Conservation (phyloP, 1,284 basidiomycete genomes). For the Heterobasidion occidentale region DNA sequence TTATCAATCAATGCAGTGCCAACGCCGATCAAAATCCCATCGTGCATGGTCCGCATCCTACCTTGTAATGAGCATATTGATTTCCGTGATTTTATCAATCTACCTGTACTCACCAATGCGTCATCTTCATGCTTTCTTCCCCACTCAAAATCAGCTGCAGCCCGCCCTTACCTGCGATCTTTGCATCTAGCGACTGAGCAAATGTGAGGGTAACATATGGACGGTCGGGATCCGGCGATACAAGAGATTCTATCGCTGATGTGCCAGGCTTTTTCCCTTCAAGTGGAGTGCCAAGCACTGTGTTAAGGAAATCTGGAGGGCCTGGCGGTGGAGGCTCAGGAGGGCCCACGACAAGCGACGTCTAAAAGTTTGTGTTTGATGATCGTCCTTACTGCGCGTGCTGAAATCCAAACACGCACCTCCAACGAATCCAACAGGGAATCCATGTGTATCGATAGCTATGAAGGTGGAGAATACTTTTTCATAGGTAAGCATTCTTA, state of each 20-base stretch:
- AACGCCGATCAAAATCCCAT: conserved; percentile 88
- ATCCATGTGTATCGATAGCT: background rate
- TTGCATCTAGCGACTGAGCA: conserved; percentile 91
- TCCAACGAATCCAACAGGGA: background rate
- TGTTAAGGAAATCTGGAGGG: conserved; percentile 19
- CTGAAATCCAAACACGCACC: background rate
- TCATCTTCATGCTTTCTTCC: conserved; percentile 87
- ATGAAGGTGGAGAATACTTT: background rate
- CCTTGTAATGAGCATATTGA: conserved; percentile 4
- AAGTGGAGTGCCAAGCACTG: conserved; percentile 15
- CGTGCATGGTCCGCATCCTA: conserved; percentile 86
- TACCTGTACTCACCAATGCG: conserved; percentile 65
- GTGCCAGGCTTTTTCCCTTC: conserved; percentile 7
- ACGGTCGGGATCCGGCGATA: conserved; percentile 16
- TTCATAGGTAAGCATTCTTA: too few species aligned
- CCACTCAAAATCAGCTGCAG: conserved; percentile 81
- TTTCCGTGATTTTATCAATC: background rate
- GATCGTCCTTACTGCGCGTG: background rate
- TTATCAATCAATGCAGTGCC: conserved; percentile 89
- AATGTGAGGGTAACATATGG: conserved; percentile 84
- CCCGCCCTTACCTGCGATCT: conserved; percentile 77
- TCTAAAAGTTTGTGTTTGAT: background rate
- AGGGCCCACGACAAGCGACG: background rate
- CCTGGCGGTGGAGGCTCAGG: conserved; percentile 1
- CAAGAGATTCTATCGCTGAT: conserved; percentile 9